phyloP scores from a whole-genome alignment of 1,139 yeast genomes.

The Diutina siamensis region DNA sequence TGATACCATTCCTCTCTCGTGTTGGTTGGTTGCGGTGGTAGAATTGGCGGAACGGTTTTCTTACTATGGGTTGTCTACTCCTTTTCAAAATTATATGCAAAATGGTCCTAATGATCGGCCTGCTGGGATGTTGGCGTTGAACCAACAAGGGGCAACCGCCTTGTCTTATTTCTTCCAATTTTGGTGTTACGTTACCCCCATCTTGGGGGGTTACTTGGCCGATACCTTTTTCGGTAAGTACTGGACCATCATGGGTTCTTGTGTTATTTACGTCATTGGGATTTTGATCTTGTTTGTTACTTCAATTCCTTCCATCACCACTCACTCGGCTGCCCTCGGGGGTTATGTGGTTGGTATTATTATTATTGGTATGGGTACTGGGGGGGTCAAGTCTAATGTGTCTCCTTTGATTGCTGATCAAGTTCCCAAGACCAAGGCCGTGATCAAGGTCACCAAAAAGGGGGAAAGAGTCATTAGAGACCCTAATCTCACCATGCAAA shows the following conservation, averaged over 20 bases:
- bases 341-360: slow-evolving; percentile 52
- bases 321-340: slow-evolving; percentile 34
- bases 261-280: slow-evolving; percentile 51
- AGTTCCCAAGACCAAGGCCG: slow-evolving; percentile 31
- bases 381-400: slow-evolving; percentile 72
- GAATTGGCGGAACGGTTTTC: slow-evolving; percentile 79
- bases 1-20: slow-evolving; percentile 26
- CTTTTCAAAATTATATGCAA: slow-evolving; percentile 74
- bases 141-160: slow-evolving; percentile 41
- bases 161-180: slow-evolving; percentile 68
- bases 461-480: slow-evolving; percentile 31
- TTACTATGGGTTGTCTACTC: slow-evolving; percentile 61
- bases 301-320: slow-evolving; percentile 53
- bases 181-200: slow-evolving; percentile 75
- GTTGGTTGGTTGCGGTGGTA: slow-evolving; percentile 68
- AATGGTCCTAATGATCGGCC: slow-evolving; percentile 32
- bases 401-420: slow-evolving; percentile 77
- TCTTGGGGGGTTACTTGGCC: slow-evolving; percentile 65
- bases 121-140: slow-evolving; percentile 45
- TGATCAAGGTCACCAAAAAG: slow-evolving; percentile 20
- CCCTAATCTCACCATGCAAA: slow-evolving; percentile 30
- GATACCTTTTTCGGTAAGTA: slow-evolving; percentile 68
- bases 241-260: slow-evolving; percentile 44
- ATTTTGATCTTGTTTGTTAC: slow-evolving; percentile 58
- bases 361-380: slow-evolving; percentile 67